Evolutionary conservation across 1,139 yeast species (phyloP), one percentile per base, ranked within the genome.

Genomic region (Hyphopichia buzzinii): DNA sequence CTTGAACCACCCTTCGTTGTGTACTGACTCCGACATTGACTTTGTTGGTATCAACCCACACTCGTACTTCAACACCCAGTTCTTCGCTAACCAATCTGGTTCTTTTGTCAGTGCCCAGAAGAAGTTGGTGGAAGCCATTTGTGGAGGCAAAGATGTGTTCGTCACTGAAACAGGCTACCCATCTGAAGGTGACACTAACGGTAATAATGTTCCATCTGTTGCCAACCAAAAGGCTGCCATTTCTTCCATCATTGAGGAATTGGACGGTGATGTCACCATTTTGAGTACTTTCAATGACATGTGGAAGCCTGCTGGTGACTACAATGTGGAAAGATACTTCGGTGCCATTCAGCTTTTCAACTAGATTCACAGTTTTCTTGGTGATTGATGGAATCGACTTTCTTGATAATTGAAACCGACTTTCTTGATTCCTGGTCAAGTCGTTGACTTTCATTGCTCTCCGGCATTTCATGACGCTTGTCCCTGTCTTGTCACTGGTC

Each of bases 91-190:
- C 27, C 69, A 77, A 34, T 80, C 96, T 5, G 96, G 96, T 30
- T 41, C 67, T n/a, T 89, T 85, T 53, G 79, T 87, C 34, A 62
- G 67, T 36, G 74, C 77, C 21, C 94, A 88, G 62, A 65, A 79
- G 42, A 57, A 55, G 17, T 56, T 79, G 40, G 80, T 79, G 17
- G 66, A 73, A 48, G 62, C 62, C 14, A 62, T 72, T 30, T 81
- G 90, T 60, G 71, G 72, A 26, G 64, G 70, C 27, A 67, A 67
- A 39, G 72, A 76, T 19, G 67, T 72, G 25, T 59, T 72, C 29
- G 76, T 83, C 36, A 82, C 95, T 12, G 97, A 89, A 63, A 87
- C 96, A 4, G 97, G 97, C 26, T 89, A 86, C 58, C 97, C 97
- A 45, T 79, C 82, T 46, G 64, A 70, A 30, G 97, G 97, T 48